phyloP scores from a whole-genome alignment of 2,329 filamentous ascomycete genomes.

The Periconia sp. region DNA sequence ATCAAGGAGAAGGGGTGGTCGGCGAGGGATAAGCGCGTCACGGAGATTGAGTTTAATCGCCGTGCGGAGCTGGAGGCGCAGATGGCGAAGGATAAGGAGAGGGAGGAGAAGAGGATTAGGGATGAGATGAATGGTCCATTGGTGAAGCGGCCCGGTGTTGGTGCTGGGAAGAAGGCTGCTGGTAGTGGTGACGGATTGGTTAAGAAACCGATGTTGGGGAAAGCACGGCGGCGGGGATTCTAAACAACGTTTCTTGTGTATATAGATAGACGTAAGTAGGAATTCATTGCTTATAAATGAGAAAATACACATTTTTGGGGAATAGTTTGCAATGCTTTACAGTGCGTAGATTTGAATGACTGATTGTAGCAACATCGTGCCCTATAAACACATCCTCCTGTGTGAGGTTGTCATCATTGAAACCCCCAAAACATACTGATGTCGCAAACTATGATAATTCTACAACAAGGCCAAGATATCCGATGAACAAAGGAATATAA shows the following conservation, averaged over 20 bases:
- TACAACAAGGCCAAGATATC: background rate
- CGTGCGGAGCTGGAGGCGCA: constrained; percentile 92
- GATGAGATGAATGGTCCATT: constrained; percentile 38
- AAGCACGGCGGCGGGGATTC: constrained; percentile 22
- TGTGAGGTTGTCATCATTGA: too few species aligned
- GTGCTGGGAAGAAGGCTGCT: constrained; percentile 35
- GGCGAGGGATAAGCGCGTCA: constrained; percentile 78
- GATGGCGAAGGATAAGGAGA: constrained; percentile 82
- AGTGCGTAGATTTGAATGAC: background rate
- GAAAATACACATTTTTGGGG: too few species aligned
- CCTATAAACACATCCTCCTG: background rate
- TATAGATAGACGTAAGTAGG: too few species aligned
- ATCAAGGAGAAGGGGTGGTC: constrained; percentile 98
- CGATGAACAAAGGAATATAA: background rate
- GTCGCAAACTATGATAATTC: background rate
- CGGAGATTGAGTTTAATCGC: constrained; percentile 87
- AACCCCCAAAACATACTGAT: background rate
- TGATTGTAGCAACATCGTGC: background rate
- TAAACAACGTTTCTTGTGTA: background rate
- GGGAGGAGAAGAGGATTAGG: constrained; percentile 58
- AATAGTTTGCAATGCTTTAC: too few species aligned
- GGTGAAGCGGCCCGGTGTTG: constrained; percentile 23
- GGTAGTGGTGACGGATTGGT: constrained; percentile 41
- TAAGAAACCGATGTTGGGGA: constrained; percentile 41
- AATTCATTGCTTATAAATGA: too few species aligned